Evolutionary conservation across 2,329 filamentous ascomycete genomes (phyloP).

Genomic region (Aureobasidium leucospermi): DNA sequence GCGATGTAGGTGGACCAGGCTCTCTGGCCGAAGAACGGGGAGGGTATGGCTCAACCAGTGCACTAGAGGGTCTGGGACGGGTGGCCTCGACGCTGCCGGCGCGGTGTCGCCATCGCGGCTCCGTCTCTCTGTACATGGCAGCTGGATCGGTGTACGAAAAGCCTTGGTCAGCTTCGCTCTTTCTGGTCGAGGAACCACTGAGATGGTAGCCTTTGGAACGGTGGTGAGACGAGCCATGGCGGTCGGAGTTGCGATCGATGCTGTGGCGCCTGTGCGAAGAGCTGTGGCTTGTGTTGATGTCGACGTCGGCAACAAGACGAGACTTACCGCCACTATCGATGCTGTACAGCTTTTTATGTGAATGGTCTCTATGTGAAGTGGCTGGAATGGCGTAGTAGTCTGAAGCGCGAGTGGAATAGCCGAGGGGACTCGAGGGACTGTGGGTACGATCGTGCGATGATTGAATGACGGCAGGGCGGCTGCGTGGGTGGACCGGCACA

Average conservation of each 20-base stretch:
- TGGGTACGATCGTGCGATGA: conserved; percentile 28
- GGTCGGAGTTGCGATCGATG: conserved; percentile 23
- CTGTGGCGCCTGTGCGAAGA: conserved; percentile 22
- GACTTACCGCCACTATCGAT: conserved; percentile 36
- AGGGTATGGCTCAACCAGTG: conserved; percentile 30
- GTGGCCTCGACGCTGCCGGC: conserved; percentile 39
- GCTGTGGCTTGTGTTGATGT: conserved; percentile 26
- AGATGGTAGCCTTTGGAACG: conserved; percentile 26
- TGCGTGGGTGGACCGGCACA: conserved; percentile 25
- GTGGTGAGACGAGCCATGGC: conserved; percentile 20
- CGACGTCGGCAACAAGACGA: conserved; percentile 30
- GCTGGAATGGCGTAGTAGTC: conserved; percentile 34
- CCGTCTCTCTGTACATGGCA: conserved; percentile 44
- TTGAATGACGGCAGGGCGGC: conserved; percentile 28
- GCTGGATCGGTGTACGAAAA: conserved; percentile 45
- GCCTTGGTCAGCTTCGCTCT: conserved; percentile 13
- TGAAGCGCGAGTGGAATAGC: conserved; percentile 22
- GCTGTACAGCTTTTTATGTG: conserved; percentile 44
- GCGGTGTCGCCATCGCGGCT: conserved; percentile 38
- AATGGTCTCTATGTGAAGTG: conserved; percentile 31
- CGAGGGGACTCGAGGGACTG: conserved; percentile 34
- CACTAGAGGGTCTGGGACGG: conserved; percentile 38
- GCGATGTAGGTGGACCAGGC: conserved; percentile 54
- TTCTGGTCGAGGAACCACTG: conserved; percentile 20
- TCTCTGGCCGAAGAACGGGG: conserved; percentile 28